A percentile compares a stretch with the other conserved stretches of the same genome.
Conservation (phyloP, 345 rosid species). For the Gossypium thurberi region DNA sequence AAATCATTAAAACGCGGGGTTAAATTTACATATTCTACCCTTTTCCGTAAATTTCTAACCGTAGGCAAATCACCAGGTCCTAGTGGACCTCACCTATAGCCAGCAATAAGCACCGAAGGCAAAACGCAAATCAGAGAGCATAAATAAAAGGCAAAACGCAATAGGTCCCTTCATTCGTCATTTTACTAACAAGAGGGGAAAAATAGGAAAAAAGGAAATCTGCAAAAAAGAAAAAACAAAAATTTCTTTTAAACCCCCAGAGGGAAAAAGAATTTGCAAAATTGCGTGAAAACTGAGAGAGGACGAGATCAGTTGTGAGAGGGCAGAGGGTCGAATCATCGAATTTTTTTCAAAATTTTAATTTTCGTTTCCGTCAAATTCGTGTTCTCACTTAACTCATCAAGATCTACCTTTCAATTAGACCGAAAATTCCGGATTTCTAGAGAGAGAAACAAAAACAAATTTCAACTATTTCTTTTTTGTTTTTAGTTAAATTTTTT, state of each 20-base stretch:
- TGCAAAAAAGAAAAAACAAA: background rate
- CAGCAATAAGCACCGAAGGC: background rate
- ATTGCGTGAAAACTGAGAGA: constrained; percentile 33
- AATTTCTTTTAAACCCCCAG: constrained; percentile 8
- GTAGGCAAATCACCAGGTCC: background rate
- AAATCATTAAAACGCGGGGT: background rate
- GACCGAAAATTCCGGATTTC: constrained; percentile 41
- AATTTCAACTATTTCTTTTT: constrained; percentile 8
- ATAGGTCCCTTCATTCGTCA: background rate
- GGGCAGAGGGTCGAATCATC: constrained; percentile 37
- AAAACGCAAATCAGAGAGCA: background rate
- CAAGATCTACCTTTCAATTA: constrained; percentile 36
- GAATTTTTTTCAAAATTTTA: background rate
- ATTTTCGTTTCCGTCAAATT: constrained; percentile 19
- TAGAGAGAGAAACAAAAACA: constrained; percentile 26
- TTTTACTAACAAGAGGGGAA: background rate
- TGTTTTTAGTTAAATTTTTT: constrained; percentile 1
- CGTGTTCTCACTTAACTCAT: constrained; percentile 26
- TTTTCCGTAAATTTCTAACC: background rate
- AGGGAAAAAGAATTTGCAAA: constrained; percentile 14
- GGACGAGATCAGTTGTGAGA: constrained; percentile 6
- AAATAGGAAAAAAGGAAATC: background rate
- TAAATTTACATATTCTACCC: background rate
- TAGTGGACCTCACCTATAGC: background rate
- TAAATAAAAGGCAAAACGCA: constrained; percentile 1